phyloP scores from a whole-genome alignment of 768 basidiomycete species.

The Phylloporus sp. region DNA sequence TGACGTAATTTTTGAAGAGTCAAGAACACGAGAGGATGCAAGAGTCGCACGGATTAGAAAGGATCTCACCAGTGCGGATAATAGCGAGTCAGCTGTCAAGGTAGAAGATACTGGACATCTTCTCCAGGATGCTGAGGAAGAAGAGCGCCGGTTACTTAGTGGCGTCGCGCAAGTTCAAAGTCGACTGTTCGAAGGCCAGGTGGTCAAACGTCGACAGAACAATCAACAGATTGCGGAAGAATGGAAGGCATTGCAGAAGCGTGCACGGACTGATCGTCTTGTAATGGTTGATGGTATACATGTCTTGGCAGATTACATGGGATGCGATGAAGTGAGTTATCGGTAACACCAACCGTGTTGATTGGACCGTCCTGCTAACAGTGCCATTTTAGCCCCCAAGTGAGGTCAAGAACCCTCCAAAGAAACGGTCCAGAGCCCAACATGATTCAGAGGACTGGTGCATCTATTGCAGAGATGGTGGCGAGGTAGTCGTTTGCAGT shows the following conservation, averaged over 20 bases:
- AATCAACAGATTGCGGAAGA: conserved; percentile 43
- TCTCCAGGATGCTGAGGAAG: conserved; percentile 46
- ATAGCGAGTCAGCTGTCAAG: conserved; percentile 6
- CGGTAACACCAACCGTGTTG: background rate
- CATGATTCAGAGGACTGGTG: conserved; percentile 59
- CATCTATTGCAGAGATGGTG: conserved; percentile 56
- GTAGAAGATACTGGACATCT: conserved; percentile 27
- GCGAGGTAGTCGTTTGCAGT: conserved; percentile 45
- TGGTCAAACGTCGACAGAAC: conserved; percentile 32
- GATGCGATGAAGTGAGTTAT: conserved; percentile 24
- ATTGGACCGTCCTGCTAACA: conserved; percentile 1
- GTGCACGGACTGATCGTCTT: conserved; percentile 38
- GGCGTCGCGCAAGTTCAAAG: conserved; percentile 59
- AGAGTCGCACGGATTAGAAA: conserved; percentile 46
- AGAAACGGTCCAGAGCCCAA: conserved; percentile 34
- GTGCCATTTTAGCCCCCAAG: conserved; percentile 13
- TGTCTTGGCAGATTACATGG: conserved; percentile 30
- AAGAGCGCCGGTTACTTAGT: conserved; percentile 46
- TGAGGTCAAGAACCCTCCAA: conserved; percentile 11
- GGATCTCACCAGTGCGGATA: conserved; percentile 27
- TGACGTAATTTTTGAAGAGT: conserved; percentile 42
- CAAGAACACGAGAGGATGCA: conserved; percentile 38
- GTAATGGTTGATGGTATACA: conserved; percentile 37
- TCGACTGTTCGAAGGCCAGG: conserved; percentile 54
- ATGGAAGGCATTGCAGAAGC: conserved; percentile 46